Conservation (phyloP, 306 rosid genomes). For the Fagus sylvatica region DNA sequence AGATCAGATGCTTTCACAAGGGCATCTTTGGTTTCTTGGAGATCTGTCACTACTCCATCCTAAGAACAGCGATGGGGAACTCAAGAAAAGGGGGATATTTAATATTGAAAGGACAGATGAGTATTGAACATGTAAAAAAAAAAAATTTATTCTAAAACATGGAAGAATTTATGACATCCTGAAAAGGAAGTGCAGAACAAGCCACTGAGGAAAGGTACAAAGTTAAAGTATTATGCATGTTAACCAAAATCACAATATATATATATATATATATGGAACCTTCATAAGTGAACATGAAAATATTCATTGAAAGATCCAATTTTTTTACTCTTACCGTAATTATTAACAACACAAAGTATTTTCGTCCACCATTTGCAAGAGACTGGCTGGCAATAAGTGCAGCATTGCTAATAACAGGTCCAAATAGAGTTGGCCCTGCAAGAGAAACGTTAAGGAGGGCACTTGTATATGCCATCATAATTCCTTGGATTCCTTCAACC, state of each 20-base stretch:
- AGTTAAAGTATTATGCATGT: neutral
- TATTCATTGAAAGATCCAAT: constrained; percentile 8
- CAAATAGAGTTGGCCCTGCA: constrained; percentile 99
- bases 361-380: constrained; percentile 68
- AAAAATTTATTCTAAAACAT: neutral
- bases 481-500: constrained; percentile 99
- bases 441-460: constrained; percentile 96
- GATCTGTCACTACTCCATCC: constrained; percentile 99
- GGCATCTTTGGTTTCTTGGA: constrained; percentile 99
- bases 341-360: constrained; percentile 87
- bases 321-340: constrained; percentile 71
- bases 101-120: neutral
- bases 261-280: neutral
- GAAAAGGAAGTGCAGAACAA: constrained; percentile 13
- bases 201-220: neutral
- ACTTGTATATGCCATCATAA: constrained; percentile 92
- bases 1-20: constrained; percentile 93
- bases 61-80: constrained; percentile 29
- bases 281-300: constrained; percentile 15
- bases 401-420: constrained; percentile 89
- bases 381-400: constrained; percentile 95
- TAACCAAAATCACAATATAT: neutral
- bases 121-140: neutral
- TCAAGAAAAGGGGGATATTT: constrained; percentile 15
- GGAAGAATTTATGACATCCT: neutral